These are phyloP conservation scores for Zygnema cylindricum DNA, from an alignment of 139 green algal genomes.

Conservation along the genomic window DNA sequence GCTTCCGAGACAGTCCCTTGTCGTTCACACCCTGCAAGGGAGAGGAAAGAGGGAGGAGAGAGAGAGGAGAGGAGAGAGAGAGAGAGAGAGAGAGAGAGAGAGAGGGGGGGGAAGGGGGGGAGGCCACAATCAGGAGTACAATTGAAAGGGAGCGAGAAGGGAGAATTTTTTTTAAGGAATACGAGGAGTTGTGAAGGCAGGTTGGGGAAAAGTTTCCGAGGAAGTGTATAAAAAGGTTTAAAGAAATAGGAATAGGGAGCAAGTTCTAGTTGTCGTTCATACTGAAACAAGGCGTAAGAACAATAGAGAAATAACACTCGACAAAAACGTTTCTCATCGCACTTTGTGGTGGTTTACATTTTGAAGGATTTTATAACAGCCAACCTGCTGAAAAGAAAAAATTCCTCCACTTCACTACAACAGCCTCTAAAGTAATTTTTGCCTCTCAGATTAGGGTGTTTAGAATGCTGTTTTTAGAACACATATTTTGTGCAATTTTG, in stretches of 20 bases:
- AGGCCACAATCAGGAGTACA: neutral
- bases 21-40: conserved; percentile 56
- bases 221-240: neutral
- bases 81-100: neutral
- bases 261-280: too few relatives aligned
- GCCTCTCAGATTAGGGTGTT: too few relatives aligned
- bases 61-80: neutral
- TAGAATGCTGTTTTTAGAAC: too few relatives aligned
- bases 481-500: too few relatives aligned
- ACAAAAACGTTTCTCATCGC: too few relatives aligned
- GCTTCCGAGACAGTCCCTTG: conserved; percentile 81
- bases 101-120: neutral
- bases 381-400: too few relatives aligned
- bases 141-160: neutral
- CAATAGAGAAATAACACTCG: too few relatives aligned
- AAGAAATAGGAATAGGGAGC: neutral
- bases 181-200: neutral
- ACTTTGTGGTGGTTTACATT: too few relatives aligned
- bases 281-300: too few relatives aligned
- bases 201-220: neutral
- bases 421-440: too few relatives aligned
- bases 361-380: too few relatives aligned
- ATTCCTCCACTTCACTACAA: too few relatives aligned
- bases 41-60: neutral
- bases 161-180: neutral